Conservation (phyloP, 176 grass and related monocot genomes). For the Ananas comosus region DNA sequence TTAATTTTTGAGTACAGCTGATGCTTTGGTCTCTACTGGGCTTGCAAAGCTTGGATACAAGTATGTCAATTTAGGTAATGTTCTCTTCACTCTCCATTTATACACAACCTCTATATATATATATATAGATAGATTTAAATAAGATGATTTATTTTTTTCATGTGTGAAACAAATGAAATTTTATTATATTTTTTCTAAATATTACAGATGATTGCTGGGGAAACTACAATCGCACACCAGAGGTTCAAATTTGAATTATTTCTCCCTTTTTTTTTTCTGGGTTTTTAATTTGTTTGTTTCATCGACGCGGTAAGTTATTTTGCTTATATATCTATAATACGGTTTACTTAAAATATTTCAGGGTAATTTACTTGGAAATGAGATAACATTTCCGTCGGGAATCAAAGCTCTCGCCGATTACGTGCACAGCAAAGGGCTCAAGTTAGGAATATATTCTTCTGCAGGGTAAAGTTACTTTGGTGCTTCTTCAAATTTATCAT, state of each 20-base stretch:
- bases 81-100: background rate
- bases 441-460: constrained; percentile 53
- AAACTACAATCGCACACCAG: constrained; percentile 28
- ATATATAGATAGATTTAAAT: background rate
- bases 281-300: no score
- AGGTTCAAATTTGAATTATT: constrained; percentile 18
- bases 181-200: background rate
- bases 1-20: constrained; percentile 24
- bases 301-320: no score
- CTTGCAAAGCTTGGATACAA: constrained; percentile 50
- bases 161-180: background rate
- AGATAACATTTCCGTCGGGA: constrained; percentile 48
- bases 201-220: constrained; percentile 72
- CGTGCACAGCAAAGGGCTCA: constrained; percentile 61
- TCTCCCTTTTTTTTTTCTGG: no score
- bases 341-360: background rate
- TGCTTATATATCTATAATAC: no score
- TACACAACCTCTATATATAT: background rate
- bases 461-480: constrained; percentile 35
- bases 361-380: constrained; percentile 42
- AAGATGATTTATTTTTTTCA: background rate
- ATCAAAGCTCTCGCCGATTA: constrained; percentile 71
- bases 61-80: constrained; percentile 49
- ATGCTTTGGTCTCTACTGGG: constrained; percentile 43
- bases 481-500: background rate